Base-by-base conservation (phyloP, 2,329 filamentous ascomycete species). In the Dothistroma pini region DNA sequence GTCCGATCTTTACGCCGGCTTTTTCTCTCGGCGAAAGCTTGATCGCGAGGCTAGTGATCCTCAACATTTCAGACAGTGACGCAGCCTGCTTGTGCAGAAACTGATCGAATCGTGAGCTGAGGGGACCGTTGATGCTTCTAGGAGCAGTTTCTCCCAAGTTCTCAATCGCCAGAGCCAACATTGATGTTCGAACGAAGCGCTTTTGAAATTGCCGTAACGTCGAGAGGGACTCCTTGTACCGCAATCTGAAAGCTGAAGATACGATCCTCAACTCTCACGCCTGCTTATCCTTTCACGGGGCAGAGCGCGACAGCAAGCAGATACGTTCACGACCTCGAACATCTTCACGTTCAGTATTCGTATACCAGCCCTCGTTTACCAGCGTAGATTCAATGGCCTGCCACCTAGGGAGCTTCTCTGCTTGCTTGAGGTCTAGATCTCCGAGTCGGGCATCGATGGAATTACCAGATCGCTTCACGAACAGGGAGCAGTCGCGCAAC, bases 361-460 rank as follows among this genome's bases (percentile, higher is more conserved):
- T 68, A 63, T 80, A 80, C 76, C 77, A 78, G 1, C 73, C 76
- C 9, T 70, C 75, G n/a, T 72, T 63, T 10, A 75, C 64, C 58
- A 81, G 63, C 11, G 60, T 60, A n/a, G 60, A 59, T 60, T 81
- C 79, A n/a, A 76, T 76, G 5, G 70, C 63, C 54, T 62, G 66
- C 79, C 79, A 81, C 38, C 76, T 73, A 10, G 62, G 56, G 4
- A 79, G 60, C 66, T 79, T 80, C 48, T 75, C 75, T 0, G 69
- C 66, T 6, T 73, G 74, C 66, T 81, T 81, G 65, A 78, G 72
- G 59, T 81, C 79, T 6, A 81, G 71, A 65, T 81, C 79, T 0
- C 74, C 79, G 4, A 81, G 68, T 49, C 77, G 74, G 10, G 75
- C 76, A 38, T 78, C 77, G 14, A 80, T 71, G 0, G 63, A 59